Percentiles rank a stretch among this genome's conserved stretches.
These are phyloP conservation scores for Drechmeria coniospora DNA, from an alignment of 2,329 filamentous ascomycete species.

Conservation along the genomic window DNA sequence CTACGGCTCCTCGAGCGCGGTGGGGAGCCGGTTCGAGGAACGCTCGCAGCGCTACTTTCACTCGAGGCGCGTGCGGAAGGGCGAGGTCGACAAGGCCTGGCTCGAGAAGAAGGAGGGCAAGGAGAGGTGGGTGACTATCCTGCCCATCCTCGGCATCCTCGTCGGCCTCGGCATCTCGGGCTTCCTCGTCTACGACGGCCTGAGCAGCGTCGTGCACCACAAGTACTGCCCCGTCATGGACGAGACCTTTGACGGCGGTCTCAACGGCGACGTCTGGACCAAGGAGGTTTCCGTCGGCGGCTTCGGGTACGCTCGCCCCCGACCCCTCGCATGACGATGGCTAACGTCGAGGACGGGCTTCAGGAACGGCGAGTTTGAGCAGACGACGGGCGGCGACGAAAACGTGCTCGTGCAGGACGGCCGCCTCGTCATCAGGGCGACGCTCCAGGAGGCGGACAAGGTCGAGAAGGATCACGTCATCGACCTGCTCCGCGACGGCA, in stretches of 20 bases:
- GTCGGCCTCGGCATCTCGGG: conserved; percentile 53
- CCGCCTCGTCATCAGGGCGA: conserved; percentile 59
- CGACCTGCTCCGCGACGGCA: conserved; percentile 49
- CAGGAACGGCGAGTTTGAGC: conserved; percentile 72
- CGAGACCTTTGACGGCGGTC: conserved; percentile 46
- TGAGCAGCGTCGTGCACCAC: conserved; percentile 56
- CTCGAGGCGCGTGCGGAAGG: conserved; percentile 57
- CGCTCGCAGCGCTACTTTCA: conserved; percentile 48
- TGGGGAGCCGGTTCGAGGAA: conserved; percentile 20
- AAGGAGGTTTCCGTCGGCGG: conserved; percentile 63
- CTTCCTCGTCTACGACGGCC: conserved; percentile 61
- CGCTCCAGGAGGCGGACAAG: conserved; percentile 52
- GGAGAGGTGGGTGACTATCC: conserved; percentile 76
- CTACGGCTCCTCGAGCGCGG: conserved; percentile 27
- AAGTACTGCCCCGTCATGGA: conserved; percentile 55
- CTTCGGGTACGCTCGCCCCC: conserved; percentile 44
- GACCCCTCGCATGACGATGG: neutral
- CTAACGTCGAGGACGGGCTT: neutral
- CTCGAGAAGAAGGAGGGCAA: conserved; percentile 54
- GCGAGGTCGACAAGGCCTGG: conserved; percentile 65
- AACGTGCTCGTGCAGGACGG: conserved; percentile 62
- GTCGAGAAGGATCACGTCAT: conserved; percentile 52
- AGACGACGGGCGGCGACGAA: conserved; percentile 55
- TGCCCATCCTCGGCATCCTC: conserved; percentile 56
- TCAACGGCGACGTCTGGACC: conserved; percentile 50